phyloP scores from a whole-genome alignment of 306 rosid species.

The Dryas octopetala region DNA sequence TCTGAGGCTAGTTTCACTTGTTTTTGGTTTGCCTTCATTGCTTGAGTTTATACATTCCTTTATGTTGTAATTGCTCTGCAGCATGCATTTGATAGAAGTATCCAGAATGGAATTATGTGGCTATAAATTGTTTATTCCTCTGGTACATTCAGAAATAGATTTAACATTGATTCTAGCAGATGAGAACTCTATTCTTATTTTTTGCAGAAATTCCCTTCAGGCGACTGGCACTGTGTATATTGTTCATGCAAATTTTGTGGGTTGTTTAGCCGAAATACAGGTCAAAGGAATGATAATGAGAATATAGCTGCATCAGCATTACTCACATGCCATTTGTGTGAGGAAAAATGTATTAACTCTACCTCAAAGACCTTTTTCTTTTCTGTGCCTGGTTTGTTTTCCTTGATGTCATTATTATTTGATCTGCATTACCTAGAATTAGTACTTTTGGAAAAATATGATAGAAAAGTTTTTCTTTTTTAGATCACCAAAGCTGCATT shows the following conservation, averaged over 20 bases:
- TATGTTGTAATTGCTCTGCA: constrained; percentile 1
- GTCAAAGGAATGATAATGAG: constrained; percentile 33
- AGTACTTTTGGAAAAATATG: neutral
- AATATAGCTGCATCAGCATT: constrained; percentile 36
- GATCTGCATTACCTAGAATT: neutral
- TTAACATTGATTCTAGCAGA: constrained; percentile 16
- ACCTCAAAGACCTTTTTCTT: neutral
- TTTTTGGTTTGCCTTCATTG: neutral
- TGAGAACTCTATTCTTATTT: constrained; percentile 24
- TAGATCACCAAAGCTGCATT: constrained; percentile 69
- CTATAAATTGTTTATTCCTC: constrained; percentile 17
- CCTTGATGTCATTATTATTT: constrained; percentile 3
- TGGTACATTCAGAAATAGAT: constrained; percentile 14
- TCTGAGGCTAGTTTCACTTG: neutral
- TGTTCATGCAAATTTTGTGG: constrained; percentile 95
- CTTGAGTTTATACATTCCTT: neutral
- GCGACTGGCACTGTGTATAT: constrained; percentile 88
- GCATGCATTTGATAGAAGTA: neutral
- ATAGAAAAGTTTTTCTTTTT: constrained; percentile 10
- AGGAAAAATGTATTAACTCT: constrained; percentile 70
- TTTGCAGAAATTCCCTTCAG: constrained; percentile 86
- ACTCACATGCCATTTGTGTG: constrained; percentile 64
- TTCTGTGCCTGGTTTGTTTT: constrained; percentile 4
- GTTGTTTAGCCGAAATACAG: constrained; percentile 37
- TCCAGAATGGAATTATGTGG: constrained; percentile 12